Evolutionary conservation across 495 filamentous ascomycete genomes (phyloP).

Genomic region (Darksidea phi): DNA sequence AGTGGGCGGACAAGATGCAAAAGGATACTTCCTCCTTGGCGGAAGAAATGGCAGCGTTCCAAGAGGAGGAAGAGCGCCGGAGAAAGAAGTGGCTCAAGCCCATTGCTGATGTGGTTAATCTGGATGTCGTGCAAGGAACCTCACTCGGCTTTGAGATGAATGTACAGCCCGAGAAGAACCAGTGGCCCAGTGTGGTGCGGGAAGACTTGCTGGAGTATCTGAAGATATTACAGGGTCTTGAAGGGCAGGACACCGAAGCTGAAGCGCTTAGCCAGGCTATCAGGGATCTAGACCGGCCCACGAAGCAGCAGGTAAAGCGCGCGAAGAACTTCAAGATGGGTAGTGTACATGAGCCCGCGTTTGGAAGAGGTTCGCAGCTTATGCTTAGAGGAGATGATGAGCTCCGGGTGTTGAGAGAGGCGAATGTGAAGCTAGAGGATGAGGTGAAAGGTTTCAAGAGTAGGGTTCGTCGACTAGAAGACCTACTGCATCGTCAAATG

Average conservation of each 20-base stretch:
- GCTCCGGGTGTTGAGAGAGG: slow-evolving; percentile 64
- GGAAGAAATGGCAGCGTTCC: slow-evolving; percentile 85
- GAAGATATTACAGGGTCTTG: slow-evolving; percentile 49
- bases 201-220: slow-evolving; percentile 59
- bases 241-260: slow-evolving; percentile 67
- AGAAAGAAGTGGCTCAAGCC: slow-evolving; percentile 87
- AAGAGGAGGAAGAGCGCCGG: slow-evolving; percentile 86
- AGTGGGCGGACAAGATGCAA: slow-evolving; percentile 88
- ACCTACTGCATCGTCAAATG: slow-evolving; percentile 83
- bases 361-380: slow-evolving; percentile 73
- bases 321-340: slow-evolving; percentile 94
- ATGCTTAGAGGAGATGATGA: slow-evolving; percentile 81
- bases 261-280: slow-evolving; percentile 60
- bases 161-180: slow-evolving; percentile 72
- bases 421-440: slow-evolving; percentile 76
- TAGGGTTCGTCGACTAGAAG: slow-evolving; percentile 86
- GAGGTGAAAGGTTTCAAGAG: slow-evolving; percentile 85
- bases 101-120: slow-evolving; percentile 57
- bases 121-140: slow-evolving; percentile 60
- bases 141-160: slow-evolving; percentile 82
- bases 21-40: slow-evolving; percentile 78
- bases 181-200: slow-evolving; percentile 67
- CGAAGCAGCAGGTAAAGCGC: slow-evolving; percentile 70
- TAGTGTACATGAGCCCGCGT: slow-evolving; percentile 80
- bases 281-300: slow-evolving; percentile 67